Evolutionary conservation across 805 yeast genomes (phyloP).

Genomic region (Candida maesae): DNA sequence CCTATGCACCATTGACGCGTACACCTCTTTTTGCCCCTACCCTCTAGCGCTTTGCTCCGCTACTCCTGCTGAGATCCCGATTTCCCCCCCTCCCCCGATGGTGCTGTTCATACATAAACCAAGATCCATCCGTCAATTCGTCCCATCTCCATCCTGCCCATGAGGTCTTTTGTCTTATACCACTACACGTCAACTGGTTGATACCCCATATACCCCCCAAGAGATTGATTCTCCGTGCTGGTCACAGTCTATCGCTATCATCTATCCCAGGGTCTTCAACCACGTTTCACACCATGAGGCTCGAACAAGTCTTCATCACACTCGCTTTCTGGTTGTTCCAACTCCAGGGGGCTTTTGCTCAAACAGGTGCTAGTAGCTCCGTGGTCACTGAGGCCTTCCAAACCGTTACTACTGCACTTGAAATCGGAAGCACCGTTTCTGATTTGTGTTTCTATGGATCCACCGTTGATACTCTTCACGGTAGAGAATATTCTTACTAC

Average conservation of each 20-base stretch:
- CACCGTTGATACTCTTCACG: slow-evolving; percentile 5
- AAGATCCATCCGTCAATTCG: no score
- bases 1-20: no score
- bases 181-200: no score
- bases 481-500: slow-evolving; percentile 4
- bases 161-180: no score
- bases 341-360: slow-evolving; percentile 2
- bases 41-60: no score
- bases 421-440: not conserved
- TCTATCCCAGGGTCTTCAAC: not conserved
- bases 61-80: no score
- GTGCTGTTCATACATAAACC: no score
- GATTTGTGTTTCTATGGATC: slow-evolving; percentile 7
- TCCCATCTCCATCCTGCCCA: no score
- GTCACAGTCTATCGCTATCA: not conserved
- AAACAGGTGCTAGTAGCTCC: not conserved
- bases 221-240: not conserved
- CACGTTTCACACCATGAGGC: slow-evolving; percentile 1
- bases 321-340: slow-evolving; percentile 1
- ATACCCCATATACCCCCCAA: no score
- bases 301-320: not conserved
- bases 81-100: no score
- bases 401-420: slow-evolving; percentile 1
- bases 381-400: not conserved
- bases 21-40: no score